A percentile compares a stretch with the other conserved stretches of the same genome.
phyloP scores from a whole-genome alignment of 306 rosid species.

The Pterocarpus santalinus region DNA sequence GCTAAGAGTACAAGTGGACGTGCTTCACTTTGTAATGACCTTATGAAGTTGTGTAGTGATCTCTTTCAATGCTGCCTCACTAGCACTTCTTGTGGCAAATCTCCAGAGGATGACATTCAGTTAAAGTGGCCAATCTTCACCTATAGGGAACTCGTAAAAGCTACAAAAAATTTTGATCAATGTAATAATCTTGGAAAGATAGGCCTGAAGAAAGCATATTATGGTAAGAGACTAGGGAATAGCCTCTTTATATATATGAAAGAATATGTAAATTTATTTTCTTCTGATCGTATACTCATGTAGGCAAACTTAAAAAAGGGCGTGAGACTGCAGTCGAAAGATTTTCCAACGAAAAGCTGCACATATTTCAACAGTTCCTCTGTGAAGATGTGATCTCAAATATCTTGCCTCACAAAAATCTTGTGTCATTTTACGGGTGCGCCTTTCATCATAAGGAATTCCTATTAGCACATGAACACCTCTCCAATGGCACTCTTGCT shows the following conservation, averaged over 20 bases:
- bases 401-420: conserved; percentile 37
- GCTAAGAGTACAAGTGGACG: no score
- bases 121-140: conserved; percentile 21
- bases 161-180: conserved; percentile 28
- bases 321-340: conserved; percentile 29
- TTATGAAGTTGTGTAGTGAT: conserved; percentile 10
- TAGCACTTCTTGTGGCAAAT: background rate
- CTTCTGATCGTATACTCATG: background rate
- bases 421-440: conserved; percentile 41
- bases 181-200: background rate
- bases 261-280: background rate
- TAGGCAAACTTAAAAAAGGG: conserved; percentile 43
- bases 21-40: background rate
- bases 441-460: background rate
- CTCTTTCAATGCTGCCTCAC: conserved; percentile 24
- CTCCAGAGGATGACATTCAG: background rate
- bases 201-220: background rate
- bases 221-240: conserved; percentile 27
- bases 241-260: background rate
- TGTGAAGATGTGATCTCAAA: conserved; percentile 14
- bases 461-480: conserved; percentile 37
- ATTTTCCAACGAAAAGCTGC: background rate
- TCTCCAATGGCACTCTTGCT: conserved; percentile 44
- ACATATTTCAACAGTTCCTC: conserved; percentile 24
- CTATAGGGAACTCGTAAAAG: conserved; percentile 18